phyloP scores from a whole-genome alignment of 2,329 filamentous ascomycete genomes.

The Drechslerella stenobrocha region DNA sequence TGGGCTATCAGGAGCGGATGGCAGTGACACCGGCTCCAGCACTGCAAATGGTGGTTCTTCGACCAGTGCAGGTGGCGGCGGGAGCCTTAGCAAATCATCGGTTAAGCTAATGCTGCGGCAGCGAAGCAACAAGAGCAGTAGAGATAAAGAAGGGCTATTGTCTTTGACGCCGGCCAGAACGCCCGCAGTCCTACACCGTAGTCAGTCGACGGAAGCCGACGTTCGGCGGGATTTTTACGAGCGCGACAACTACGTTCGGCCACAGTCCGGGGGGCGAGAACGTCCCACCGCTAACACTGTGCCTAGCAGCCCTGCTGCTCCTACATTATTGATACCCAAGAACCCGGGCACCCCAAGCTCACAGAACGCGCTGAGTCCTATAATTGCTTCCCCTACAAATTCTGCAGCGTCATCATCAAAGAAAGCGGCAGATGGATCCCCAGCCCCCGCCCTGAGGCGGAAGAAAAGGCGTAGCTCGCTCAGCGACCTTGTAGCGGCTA shows the following conservation, averaged over 20 bases:
- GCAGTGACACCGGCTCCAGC: not conserved
- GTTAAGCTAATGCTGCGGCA: constrained; percentile 42
- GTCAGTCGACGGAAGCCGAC: constrained; percentile 34
- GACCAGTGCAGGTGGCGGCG: constrained; percentile 13
- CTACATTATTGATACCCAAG: constrained; percentile 28
- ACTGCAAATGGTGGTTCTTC: constrained; percentile 1
- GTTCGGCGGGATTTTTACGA: constrained; percentile 35
- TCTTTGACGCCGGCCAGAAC: constrained; percentile 8
- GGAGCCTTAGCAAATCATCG: constrained; percentile 42
- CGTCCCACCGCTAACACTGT: not conserved
- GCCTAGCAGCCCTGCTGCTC: constrained; percentile 4
- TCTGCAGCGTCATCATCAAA: too few species aligned
- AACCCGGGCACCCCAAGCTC: not conserved
- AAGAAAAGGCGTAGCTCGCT: constrained; percentile 90
- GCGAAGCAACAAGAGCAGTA: constrained; percentile 25
- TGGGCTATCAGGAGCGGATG: constrained; percentile 20
- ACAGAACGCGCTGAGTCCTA: constrained; percentile 34
- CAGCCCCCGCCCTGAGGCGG: constrained; percentile 57
- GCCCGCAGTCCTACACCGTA: constrained; percentile 24
- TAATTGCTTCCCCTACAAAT: constrained; percentile 12
- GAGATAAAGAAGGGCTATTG: constrained; percentile 17
- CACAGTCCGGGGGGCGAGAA: not conserved
- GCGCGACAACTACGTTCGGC: constrained; percentile 3
- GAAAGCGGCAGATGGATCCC: constrained; percentile 30
- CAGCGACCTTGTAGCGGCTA: constrained; percentile 68